Conservation (phyloP, 257 asterid species). For the Nicotiana knightiana region DNA sequence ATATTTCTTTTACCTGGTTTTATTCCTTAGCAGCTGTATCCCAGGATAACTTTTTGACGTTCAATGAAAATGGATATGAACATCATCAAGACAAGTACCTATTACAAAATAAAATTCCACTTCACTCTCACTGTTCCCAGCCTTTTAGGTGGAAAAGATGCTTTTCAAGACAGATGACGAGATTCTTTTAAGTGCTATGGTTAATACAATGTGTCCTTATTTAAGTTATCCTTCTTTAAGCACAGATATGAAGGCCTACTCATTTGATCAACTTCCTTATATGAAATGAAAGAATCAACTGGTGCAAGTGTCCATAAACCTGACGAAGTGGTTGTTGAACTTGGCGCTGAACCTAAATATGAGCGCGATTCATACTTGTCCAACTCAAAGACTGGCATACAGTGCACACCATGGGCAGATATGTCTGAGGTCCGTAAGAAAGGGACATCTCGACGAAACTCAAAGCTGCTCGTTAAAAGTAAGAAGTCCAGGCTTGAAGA, state of each 20-base stretch:
- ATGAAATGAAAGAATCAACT: background rate
- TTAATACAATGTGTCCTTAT: background rate
- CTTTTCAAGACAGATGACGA: background rate
- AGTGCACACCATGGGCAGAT: background rate
- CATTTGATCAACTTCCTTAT: background rate
- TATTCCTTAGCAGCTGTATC: background rate
- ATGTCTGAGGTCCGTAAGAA: background rate
- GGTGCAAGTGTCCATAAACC: background rate
- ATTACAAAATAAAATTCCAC: background rate
- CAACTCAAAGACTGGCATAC: background rate
- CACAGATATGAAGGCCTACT: background rate
- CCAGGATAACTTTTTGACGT: background rate
- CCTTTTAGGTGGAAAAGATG: background rate
- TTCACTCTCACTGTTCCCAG: background rate
- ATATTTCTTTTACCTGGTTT: background rate
- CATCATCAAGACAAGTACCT: background rate
- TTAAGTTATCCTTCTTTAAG: background rate
- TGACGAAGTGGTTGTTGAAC: background rate
- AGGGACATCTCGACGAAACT: background rate
- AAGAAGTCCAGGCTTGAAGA: constrained; percentile 12
- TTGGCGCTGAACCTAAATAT: background rate
- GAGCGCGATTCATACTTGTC: background rate
- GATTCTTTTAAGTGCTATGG: background rate
- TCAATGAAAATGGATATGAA: background rate
- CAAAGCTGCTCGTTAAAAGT: background rate